phyloP scores from a whole-genome alignment of 805 yeast species.

The Sugiyamaella lignohabitans region DNA sequence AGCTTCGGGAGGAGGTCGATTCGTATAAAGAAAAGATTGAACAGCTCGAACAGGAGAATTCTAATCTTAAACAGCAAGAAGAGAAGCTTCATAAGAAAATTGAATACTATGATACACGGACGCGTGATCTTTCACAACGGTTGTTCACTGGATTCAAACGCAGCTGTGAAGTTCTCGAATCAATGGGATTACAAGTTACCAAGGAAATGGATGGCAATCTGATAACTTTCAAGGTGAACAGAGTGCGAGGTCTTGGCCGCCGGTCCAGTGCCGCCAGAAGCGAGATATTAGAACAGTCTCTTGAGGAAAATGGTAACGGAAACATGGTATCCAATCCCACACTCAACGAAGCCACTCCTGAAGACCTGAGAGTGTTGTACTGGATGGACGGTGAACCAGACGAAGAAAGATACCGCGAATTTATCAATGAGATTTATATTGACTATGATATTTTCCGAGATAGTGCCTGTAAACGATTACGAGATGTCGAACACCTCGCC shows the following conservation, averaged over 20 bases:
- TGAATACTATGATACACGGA: constrained; percentile 30
- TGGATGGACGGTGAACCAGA: constrained; percentile 42
- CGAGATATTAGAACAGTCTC: not conserved
- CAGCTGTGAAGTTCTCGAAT: constrained; percentile 56
- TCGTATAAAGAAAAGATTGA: constrained; percentile 15
- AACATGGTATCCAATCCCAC: not conserved
- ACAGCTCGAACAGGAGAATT: constrained; percentile 5
- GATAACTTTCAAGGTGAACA: constrained; percentile 33
- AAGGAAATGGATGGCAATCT: constrained; percentile 41
- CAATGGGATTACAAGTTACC: constrained; percentile 67
- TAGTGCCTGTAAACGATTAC: constrained; percentile 65
- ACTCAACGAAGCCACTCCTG: not conserved
- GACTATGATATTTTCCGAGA: constrained; percentile 37
- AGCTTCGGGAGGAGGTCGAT: constrained; percentile 36
- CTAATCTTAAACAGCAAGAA: not conserved
- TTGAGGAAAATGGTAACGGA: not conserved
- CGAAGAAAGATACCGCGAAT: constrained; percentile 20
- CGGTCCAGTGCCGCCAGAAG: not conserved
- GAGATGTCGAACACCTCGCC: constrained; percentile 86
- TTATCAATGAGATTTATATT: constrained; percentile 28
- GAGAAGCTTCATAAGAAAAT: constrained; percentile 11
- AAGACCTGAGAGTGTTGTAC: constrained; percentile 28
- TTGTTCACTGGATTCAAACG: constrained; percentile 30
- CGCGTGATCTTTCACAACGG: constrained; percentile 40
- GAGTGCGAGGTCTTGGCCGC: constrained; percentile 64